Evolutionary conservation across 495 filamentous ascomycete genomes (phyloP).

Genomic region (Darksidea phi): DNA sequence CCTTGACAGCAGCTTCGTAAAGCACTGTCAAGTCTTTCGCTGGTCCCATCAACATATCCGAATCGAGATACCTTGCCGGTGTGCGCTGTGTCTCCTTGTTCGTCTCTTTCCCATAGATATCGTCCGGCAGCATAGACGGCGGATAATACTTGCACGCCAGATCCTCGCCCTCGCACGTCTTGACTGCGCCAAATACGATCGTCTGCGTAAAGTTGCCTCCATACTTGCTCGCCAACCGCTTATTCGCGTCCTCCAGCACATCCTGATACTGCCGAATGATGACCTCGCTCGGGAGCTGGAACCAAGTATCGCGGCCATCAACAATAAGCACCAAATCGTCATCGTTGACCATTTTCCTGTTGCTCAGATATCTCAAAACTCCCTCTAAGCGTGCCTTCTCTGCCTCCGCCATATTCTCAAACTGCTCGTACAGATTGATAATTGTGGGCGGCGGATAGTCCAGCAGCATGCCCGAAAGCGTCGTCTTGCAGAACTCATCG

Average conservation of each 20-base stretch:
- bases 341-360: conserved; percentile 50
- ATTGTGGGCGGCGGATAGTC: conserved; percentile 62
- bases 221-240: conserved; percentile 50
- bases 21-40: conserved; percentile 34
- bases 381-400: conserved; percentile 47
- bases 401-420: conserved; percentile 36
- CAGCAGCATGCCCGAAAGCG: conserved; percentile 60
- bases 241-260: conserved; percentile 52
- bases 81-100: conserved; percentile 48
- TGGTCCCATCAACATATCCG: conserved; percentile 41
- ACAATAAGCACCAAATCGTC: conserved; percentile 62
- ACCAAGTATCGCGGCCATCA: conserved; percentile 58
- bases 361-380: conserved; percentile 54
- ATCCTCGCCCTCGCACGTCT: conserved; percentile 52
- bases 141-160: conserved; percentile 58
- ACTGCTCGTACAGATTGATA: conserved; percentile 50
- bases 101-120: conserved; percentile 59
- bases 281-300: conserved; percentile 62
- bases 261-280: conserved; percentile 57
- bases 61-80: conserved; percentile 48
- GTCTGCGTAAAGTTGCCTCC: conserved; percentile 51
- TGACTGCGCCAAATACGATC: conserved; percentile 62
- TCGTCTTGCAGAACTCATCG: conserved; percentile 56
- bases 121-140: conserved; percentile 54
- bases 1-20: conserved; percentile 33